Base-by-base conservation (phyloP, 768 basidiomycete genomes). In the Mycena filopes region DNA sequence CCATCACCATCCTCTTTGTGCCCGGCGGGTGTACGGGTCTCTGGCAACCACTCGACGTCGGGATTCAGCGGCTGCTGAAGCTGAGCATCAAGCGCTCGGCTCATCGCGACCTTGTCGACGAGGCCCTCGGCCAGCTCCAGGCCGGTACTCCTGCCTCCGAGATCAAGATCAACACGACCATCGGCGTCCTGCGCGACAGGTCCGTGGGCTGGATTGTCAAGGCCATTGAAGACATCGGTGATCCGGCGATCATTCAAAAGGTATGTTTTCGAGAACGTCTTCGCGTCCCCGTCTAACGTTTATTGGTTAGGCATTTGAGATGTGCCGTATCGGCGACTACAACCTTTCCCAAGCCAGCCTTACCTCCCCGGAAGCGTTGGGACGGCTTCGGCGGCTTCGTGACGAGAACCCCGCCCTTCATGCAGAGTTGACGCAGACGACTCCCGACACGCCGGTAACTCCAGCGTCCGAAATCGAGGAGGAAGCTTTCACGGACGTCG, bases 11-110 rank as follows among this genome's bases (percentile, higher is more conserved):
- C 0, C 13, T 47, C 33, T 70, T 67, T 68, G 56, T 75, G 1
- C 75, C 75, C 2, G 73, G 68, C 26, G 68, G 71, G 15, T 74
- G 72, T 47, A 76, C 72, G 15, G 71, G 73, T 4, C 13, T 74
- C 13, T 69, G 47, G 31, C 72, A 72, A 60, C 74, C 74, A 1
- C 72, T 67, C 33, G 69, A 70, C 61, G 66, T 67, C 45, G 66
- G 69, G 1, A 64, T 70, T 12, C 77, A 78, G 59, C 69, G 72
- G 2, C 38, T 66, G 8, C n/a, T 64, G n/a, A 67, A 70, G 59
- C 66, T 67, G 9, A 60, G 50, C 49, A 65, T 67, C 13, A 75
- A 76, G 55, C 50, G 63, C 2, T 65, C 64, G 1, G 64, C 64
- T 29, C 64, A 65, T 25, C 43, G 64, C 1, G 64, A 66, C 33